Evolutionary conservation across 106 monocot species (phyloP), one percentile per base, ranked within the genome.

Genomic region (Acorus calamus): DNA sequence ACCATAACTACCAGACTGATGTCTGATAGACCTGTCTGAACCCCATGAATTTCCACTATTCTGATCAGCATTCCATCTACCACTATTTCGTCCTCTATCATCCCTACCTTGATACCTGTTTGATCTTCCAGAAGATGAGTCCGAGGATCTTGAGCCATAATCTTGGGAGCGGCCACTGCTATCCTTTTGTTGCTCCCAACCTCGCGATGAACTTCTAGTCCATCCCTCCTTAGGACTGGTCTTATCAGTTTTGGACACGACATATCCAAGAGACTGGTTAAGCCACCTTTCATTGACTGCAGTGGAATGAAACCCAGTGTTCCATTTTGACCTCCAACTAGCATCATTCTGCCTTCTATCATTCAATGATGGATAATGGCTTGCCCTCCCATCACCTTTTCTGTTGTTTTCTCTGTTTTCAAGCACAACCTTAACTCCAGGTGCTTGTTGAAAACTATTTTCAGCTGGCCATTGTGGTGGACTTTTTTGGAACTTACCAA

Each of bases 401-500:
- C 14, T 51, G 3, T 66, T 57, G 68, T 51, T 63, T 67, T 4
- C 48, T 14, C 46, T 51, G 66, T 57, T 58, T 42, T 46, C 66
- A 45, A 6, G 47, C 61, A 11, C 44, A 46, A 11, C 11, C 6
- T 41, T 50, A 6, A 54, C 60, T 50, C 61, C 70, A 53, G 53
- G 28, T 47, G 50, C 61, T 46, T 64, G 64, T 59, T 62, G 4
- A 54, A 55, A 61, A 7, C 55, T 66, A 14, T 64, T 67, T 56
- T 73, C 75, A 57, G 81, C 50, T 8, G 63, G 70, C 54, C 56
- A 59, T 52, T 50, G 65, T 9, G 66, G 66, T 11, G 61, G 50
- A 50, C 68, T 74, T 47, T 87, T 80, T 28, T 72, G 75, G 12
- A 68, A 75, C 28, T 66, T 81, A 11, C 64, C 84, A 58, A 11